Conservation (phyloP, 441 rosid genomes). For the Isatis lusitanica region DNA sequence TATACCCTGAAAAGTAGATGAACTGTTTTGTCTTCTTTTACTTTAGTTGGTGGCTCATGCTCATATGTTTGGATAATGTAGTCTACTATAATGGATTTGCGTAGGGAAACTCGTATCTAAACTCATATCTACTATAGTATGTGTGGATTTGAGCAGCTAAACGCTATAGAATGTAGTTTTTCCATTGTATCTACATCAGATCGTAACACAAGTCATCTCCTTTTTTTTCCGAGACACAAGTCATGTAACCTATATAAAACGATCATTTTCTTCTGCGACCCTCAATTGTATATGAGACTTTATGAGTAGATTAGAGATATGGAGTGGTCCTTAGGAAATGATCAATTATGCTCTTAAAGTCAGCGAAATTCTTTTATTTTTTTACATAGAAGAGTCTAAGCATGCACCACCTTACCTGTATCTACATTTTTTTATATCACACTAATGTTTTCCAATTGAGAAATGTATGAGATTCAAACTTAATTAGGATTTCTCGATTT, state of each 20-base stretch:
- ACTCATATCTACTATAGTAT: too few species aligned
- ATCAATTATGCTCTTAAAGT: background rate
- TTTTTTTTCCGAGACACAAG: too few species aligned
- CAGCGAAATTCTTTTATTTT: background rate
- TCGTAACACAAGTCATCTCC: background rate
- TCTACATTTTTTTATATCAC: background rate
- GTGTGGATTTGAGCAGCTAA: background rate
- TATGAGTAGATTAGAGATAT: background rate
- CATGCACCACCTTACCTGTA: background rate
- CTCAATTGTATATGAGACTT: background rate
- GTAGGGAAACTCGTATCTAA: background rate
- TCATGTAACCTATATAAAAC: background rate
- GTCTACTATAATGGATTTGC: background rate
- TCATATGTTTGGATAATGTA: background rate
- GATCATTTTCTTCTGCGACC: background rate
- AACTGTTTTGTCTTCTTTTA: background rate
- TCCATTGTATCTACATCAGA: background rate
- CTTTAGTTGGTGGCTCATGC: constrained; percentile 1
- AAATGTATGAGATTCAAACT: background rate
- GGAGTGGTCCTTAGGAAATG: background rate
- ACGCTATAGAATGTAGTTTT: background rate
- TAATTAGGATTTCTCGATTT: background rate
- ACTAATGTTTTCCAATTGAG: background rate
- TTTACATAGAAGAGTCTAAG: background rate
- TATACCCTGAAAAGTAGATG: background rate